These are phyloP conservation scores for Aspergillus sp. DNA, from an alignment of 2,329 filamentous ascomycete genomes.

Conservation along the genomic window DNA sequence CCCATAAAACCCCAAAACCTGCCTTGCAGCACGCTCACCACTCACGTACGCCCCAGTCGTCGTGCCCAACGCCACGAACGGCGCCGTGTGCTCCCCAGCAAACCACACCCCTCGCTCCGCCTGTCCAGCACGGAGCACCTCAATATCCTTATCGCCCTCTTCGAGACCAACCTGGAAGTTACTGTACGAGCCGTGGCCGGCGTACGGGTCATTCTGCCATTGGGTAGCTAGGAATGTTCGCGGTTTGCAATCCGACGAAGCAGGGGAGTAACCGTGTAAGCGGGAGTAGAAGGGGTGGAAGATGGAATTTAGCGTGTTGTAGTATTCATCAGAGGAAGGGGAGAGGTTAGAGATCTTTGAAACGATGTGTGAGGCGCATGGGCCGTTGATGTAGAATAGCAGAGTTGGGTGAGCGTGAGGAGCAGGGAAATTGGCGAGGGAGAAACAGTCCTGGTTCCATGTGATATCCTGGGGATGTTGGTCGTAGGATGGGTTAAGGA, in stretches of 20 bases:
- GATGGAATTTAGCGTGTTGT: conserved; percentile 57
- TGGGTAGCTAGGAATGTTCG: conserved; percentile 62
- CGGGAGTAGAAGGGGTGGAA: conserved; percentile 74
- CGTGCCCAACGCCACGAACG: conserved; percentile 83
- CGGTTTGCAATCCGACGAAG: conserved; percentile 57
- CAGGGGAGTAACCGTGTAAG: conserved; percentile 61
- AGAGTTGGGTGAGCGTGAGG: conserved; percentile 69
- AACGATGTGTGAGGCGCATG: conserved; percentile 37
- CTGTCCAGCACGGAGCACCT: conserved; percentile 49
- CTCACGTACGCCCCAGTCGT: conserved; percentile 90
- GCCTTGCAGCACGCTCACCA: conserved; percentile 69
- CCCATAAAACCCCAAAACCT: conserved; percentile 33
- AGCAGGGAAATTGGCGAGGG: conserved; percentile 63
- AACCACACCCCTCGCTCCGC: conserved; percentile 71
- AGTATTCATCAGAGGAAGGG: conserved; percentile 43
- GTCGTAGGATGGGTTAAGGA: conserved; percentile 67
- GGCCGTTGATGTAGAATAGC: conserved; percentile 63
- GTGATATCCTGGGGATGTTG: conserved; percentile 53
- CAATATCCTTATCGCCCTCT: conserved; percentile 67
- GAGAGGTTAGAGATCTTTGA: conserved; percentile 23
- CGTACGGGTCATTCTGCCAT: conserved; percentile 74
- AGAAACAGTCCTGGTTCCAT: conserved; percentile 75
- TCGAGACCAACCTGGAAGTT: conserved; percentile 78
- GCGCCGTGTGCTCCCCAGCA: conserved; percentile 84
- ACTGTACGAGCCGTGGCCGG: conserved; percentile 75